Evolutionary conservation across 371 early-diverging fungal species (phyloP).

Genomic region (Zychaea mexicana): DNA sequence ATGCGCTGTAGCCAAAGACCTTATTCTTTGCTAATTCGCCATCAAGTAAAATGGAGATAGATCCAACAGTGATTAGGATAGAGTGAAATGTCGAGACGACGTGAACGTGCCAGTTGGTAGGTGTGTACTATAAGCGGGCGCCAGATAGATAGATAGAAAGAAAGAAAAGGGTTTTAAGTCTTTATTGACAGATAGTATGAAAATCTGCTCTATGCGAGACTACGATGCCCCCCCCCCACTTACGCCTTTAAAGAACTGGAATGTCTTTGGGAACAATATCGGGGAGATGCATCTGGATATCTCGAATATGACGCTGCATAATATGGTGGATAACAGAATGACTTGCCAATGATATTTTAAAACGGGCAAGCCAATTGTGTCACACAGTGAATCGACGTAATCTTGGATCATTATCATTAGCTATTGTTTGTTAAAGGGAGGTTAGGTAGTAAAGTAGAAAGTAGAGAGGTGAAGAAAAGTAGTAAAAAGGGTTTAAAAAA

Average conservation of each 20-base stretch:
- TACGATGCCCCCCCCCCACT: not conserved
- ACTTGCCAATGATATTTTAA: constrained; percentile 46
- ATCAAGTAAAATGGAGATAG: constrained; percentile 68
- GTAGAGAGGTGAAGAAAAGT: not conserved
- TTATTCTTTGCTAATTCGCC: constrained; percentile 63
- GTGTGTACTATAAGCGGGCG: constrained; percentile 38
- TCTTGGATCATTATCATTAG: not conserved
- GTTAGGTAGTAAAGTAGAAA: not conserved
- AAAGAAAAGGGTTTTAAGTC: not conserved
- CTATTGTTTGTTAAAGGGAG: not conserved
- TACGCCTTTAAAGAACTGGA: constrained; percentile 61
- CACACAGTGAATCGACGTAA: constrained; percentile 19
- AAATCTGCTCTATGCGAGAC: not conserved
- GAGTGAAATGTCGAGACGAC: constrained; percentile 67
- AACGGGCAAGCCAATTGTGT: constrained; percentile 33
- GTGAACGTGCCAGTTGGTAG: constrained; percentile 77
- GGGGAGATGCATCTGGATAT: constrained; percentile 61
- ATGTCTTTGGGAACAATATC: constrained; percentile 62
- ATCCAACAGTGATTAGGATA: constrained; percentile 54
- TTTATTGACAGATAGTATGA: not conserved
- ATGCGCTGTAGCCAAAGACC: constrained; percentile 76
- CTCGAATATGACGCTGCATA: constrained; percentile 57
- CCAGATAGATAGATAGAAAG: not conserved
- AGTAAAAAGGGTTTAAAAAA: not conserved
- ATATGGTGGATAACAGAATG: constrained; percentile 36